Evolutionary conservation across 2,329 filamentous ascomycete genomes (phyloP), one percentile per base, ranked within the genome.

Genomic region (Tolypocladium amazonense): DNA sequence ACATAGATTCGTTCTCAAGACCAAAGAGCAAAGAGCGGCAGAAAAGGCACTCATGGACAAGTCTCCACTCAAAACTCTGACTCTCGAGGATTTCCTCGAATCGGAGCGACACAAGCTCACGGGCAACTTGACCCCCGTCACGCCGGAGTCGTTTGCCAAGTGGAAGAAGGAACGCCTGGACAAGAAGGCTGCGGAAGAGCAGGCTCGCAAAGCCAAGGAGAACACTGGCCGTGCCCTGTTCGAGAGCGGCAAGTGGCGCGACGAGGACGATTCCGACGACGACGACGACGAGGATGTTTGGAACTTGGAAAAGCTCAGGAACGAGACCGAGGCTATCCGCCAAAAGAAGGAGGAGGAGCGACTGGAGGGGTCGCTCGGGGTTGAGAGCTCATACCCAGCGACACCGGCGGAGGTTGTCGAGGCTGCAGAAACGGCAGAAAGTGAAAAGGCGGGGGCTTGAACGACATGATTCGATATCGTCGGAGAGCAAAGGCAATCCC

Each of bases 21-120:
- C 94, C 23, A 97, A 95, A 76, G 95, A 97, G 73, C 94, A 99
- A 73, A 85, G 91, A 66, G 92, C 91, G 2, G 92, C 92, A 27
- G 95, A 99, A 75, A 99, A 97, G 78, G 94, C 94, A 3, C 77
- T 97, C 59, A 81, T 96, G 81, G 94, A 97, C 75, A 99, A 99
- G 77, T 95, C 90, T 9, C 93, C 95, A 7, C 81, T 97, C 61
- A 92, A 92, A 72, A 97, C 94, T 1, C 82, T 99, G 57, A 99
- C 94, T 0, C 82, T 99, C 55, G 94, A 99, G 78, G 94, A 99
- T 73, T 99, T 97, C 81, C 78, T 99, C 59, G 94, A 99, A 75
- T 93, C 89, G 0, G 93, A 99, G 78, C 85, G 94, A 67, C 92
- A 97, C 79, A 97, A 97, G 76, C 85, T 99, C 57, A 92, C 88